phyloP scores from a whole-genome alignment of 768 basidiomycete genomes.

The Auricularia cornea region DNA sequence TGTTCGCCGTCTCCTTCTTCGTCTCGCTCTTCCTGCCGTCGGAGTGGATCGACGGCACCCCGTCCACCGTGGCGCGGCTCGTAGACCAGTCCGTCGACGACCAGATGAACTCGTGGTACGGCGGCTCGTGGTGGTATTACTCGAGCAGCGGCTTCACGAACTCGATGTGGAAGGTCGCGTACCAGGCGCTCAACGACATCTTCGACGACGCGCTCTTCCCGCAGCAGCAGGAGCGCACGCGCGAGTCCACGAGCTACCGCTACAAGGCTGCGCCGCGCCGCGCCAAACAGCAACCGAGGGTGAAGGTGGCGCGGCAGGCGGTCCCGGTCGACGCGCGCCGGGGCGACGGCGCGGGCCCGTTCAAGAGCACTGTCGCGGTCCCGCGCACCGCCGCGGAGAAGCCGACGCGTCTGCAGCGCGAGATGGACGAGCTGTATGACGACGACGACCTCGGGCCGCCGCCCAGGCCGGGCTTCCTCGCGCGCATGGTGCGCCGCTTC shows the following conservation, averaged over 20 bases:
- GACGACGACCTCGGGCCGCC: conserved; percentile 13
- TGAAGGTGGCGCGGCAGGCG: not conserved
- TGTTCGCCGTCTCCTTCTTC: conserved; percentile 60
- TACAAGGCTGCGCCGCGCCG: not conserved
- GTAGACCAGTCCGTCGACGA: not conserved
- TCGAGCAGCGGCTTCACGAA: conserved; percentile 51
- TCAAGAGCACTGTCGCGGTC: not conserved
- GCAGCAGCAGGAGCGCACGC: too few relatives aligned
- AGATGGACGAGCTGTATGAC: conserved; percentile 39
- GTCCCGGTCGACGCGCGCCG: too few relatives aligned
- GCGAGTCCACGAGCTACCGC: not conserved
- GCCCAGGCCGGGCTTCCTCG: conserved; percentile 35
- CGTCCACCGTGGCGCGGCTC: conserved; percentile 1
- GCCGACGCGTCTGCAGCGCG: conserved; percentile 52
- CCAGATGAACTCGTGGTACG: conserved; percentile 31
- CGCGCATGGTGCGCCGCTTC: conserved; percentile 58
- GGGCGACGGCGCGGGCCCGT: not conserved
- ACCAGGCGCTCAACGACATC: not conserved
- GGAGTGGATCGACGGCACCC: conserved; percentile 44
- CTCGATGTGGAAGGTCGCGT: conserved; percentile 12
- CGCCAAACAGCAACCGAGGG: not conserved
- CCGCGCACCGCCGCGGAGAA: conserved; percentile 43
- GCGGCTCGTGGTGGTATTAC: too few relatives aligned
- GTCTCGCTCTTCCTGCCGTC: conserved; percentile 55
- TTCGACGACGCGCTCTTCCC: not conserved